Conservation (phyloP, 2,329 filamentous ascomycete genomes). For the Penicillium concentricum region DNA sequence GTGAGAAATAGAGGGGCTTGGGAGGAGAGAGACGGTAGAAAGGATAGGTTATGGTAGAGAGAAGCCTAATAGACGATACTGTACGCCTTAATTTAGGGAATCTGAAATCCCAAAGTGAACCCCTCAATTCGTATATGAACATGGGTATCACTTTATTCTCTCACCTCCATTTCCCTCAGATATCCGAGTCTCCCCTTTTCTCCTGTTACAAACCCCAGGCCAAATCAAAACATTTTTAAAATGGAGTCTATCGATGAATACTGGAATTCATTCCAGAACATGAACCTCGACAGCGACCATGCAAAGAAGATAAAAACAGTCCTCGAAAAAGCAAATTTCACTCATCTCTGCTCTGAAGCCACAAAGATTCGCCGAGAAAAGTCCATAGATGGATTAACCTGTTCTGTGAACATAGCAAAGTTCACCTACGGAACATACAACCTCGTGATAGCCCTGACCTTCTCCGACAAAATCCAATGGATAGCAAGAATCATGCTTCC, state of each 20-base stretch:
- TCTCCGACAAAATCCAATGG: slow-evolving; percentile 4
- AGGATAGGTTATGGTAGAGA: no score
- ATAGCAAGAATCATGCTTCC: slow-evolving; percentile 1
- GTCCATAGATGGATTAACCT: not conserved
- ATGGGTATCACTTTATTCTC: not conserved
- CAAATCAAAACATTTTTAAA: not conserved
- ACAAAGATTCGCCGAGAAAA: not conserved
- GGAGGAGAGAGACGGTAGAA: no score
- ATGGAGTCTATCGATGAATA: not conserved
- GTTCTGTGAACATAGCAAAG: not conserved
- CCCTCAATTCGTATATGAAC: no score
- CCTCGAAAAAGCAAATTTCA: not conserved
- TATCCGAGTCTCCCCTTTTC: not conserved
- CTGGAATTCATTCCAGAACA: not conserved
- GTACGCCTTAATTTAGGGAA: no score
- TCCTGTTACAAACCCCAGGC: not conserved
- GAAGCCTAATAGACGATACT: no score
- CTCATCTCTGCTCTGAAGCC: slow-evolving; percentile 3
- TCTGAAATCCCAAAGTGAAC: no score
- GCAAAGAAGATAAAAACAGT: not conserved
- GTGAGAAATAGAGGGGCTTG: no score
- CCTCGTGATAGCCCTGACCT: slow-evolving; percentile 1
- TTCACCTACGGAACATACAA: slow-evolving; percentile 4
- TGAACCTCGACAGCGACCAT: not conserved
- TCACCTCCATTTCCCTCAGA: not conserved